Evolutionary conservation across 176 grass and related monocot species (phyloP).

Genomic region (Tillandsia fasciculata): DNA sequence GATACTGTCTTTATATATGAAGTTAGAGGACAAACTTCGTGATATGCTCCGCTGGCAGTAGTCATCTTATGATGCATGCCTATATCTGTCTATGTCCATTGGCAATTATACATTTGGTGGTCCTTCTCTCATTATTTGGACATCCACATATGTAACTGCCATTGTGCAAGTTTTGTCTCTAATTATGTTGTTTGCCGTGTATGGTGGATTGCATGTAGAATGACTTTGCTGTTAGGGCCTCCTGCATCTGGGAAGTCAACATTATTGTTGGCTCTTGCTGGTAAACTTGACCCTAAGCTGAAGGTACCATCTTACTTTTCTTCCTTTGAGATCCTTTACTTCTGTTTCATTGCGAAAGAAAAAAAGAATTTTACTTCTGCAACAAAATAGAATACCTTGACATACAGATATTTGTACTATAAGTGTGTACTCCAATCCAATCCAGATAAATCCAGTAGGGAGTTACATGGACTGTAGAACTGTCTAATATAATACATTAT

Average conservation of each 20-base stretch:
- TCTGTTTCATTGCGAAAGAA: neutral
- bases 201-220: conserved; percentile 26
- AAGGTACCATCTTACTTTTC: conserved; percentile 29
- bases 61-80: neutral
- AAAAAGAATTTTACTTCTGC: neutral
- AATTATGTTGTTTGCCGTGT: neutral
- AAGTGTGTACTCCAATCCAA: no score
- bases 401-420: no score
- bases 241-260: conserved; percentile 70
- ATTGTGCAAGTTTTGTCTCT: neutral
- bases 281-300: conserved; percentile 59
- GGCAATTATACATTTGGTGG: no score
- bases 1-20: neutral
- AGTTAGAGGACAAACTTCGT: neutral
- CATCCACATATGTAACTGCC: neutral
- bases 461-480: no score
- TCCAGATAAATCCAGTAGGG: no score
- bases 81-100: no score
- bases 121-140: neutral
- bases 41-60: neutral
- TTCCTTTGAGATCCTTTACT: neutral
- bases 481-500: no score
- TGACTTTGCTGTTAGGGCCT: conserved; percentile 70
- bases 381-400: no score
- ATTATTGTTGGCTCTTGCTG: conserved; percentile 41